Percentiles rank a stretch among this genome's conserved stretches.
Evolutionary conservation across 176 grass and related monocot species (phyloP).

Genomic region (Hsuehochloa calcarea): DNA sequence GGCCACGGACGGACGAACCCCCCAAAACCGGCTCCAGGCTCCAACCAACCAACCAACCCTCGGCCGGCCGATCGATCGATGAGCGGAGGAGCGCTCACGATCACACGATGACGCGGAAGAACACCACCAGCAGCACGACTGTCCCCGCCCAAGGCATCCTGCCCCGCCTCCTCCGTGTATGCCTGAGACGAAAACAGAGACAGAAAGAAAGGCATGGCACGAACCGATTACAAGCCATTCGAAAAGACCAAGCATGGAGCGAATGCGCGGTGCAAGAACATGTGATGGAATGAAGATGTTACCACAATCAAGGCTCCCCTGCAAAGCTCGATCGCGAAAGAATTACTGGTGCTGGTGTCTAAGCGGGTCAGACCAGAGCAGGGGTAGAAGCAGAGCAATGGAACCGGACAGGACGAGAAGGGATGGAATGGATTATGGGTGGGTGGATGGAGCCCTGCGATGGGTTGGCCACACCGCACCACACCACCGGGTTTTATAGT

Average conservation of each 20-base stretch:
- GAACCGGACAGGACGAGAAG: neutral
- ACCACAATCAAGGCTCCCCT: no score
- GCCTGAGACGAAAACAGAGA: neutral
- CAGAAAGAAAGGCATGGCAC: no score
- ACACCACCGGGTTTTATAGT: slow-evolving; percentile 29
- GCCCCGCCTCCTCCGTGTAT: neutral
- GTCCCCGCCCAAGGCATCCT: slow-evolving; percentile 32
- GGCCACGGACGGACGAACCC: neutral
- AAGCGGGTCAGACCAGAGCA: neutral
- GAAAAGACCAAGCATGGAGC: no score
- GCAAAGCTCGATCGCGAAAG: no score
- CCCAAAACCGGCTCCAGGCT: no score
- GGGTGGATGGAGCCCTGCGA: neutral
- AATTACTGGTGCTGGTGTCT: no score
- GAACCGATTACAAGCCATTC: neutral
- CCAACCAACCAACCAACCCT: no score
- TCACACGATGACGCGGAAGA: slow-evolving; percentile 46
- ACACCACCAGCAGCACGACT: slow-evolving; percentile 20
- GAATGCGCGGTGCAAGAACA: no score
- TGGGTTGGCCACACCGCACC: neutral
- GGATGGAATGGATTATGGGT: neutral
- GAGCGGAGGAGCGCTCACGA: no score
- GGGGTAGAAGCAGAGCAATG: neutral
- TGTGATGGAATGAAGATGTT: no score
- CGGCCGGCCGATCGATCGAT: no score